A percentile compares a stretch with the other conserved stretches of the same genome.
Conservation (phyloP, 768 basidiomycete species). For the Tricholoma matsutake region DNA sequence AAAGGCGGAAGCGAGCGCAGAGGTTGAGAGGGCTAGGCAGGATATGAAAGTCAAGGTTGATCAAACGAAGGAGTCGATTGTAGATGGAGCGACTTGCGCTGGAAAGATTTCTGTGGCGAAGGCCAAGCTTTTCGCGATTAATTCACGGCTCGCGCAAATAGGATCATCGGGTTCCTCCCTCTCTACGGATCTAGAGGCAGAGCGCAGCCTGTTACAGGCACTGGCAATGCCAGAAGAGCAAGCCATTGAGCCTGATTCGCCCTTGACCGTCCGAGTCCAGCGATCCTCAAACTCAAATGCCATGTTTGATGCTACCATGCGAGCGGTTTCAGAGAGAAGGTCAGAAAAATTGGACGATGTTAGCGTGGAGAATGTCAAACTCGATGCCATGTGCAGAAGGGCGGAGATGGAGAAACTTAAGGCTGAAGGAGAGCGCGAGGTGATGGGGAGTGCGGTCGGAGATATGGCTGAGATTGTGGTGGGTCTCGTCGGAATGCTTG, state of each 20-base stretch:
- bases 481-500: constrained; percentile 75
- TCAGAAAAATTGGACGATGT: constrained; percentile 77
- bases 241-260: constrained; percentile 54
- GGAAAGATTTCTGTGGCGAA: constrained; percentile 72
- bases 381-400: constrained; percentile 61
- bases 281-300: constrained; percentile 71
- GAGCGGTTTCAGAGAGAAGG: constrained; percentile 77
- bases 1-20: constrained; percentile 65
- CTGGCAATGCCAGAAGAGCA: constrained; percentile 73
- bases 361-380: constrained; percentile 64
- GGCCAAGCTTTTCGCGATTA: constrained; percentile 61
- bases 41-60: constrained; percentile 73
- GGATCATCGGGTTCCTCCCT: constrained; percentile 39
- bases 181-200: constrained; percentile 64
- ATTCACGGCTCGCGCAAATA: constrained; percentile 57
- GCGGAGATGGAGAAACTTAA: constrained; percentile 70
- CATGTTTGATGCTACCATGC: constrained; percentile 84
- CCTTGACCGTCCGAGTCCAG: constrained; percentile 54
- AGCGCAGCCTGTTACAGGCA: constrained; percentile 63
- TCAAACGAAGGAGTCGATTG: constrained; percentile 66
- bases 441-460: constrained; percentile 56
- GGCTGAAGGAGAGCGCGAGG: constrained; percentile 63
- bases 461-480: constrained; percentile 68
- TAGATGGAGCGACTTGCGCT: constrained; percentile 72
- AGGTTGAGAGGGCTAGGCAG: constrained; percentile 69